Evolutionary conservation across 129 eudicot species (phyloP).

Genomic region (Sambucus nigra): DNA sequence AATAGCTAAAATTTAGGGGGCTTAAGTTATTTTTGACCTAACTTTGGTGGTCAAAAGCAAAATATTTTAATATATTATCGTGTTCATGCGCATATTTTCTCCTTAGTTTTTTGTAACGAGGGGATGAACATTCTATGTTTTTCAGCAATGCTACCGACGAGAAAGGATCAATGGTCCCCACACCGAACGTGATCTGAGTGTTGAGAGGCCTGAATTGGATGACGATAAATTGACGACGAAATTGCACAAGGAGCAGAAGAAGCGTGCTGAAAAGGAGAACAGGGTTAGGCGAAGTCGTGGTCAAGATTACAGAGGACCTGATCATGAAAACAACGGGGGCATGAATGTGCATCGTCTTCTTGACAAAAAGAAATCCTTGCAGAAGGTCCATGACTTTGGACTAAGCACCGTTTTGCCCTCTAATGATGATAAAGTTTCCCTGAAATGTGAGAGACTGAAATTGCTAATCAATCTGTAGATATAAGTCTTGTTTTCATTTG

Average conservation of each 20-base stretch:
- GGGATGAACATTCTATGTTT: not conserved
- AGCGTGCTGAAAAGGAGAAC: slow-evolving; percentile 51
- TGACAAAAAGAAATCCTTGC: slow-evolving; percentile 63
- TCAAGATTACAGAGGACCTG: slow-evolving; percentile 65
- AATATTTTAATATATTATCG: too few relatives aligned
- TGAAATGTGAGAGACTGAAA: slow-evolving; percentile 60
- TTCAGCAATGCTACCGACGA: slow-evolving; percentile 48
- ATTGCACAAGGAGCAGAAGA: slow-evolving; percentile 67
- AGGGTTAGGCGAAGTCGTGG: slow-evolving; percentile 61
- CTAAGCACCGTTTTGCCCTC: slow-evolving; percentile 44
- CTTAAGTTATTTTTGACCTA: too few relatives aligned
- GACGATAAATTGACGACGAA: slow-evolving; percentile 54
- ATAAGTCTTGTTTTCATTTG: not conserved
- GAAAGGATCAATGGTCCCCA: slow-evolving; percentile 46
- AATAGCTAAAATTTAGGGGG: too few relatives aligned
- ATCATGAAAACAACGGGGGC: slow-evolving; percentile 51
- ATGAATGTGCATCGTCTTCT: slow-evolving; percentile 29
- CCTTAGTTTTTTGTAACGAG: not conserved
- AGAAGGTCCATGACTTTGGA: slow-evolving; percentile 73
- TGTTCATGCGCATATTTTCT: too few relatives aligned
- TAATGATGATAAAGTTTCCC: slow-evolving; percentile 59
- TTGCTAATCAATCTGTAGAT: not conserved
- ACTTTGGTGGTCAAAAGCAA: too few relatives aligned
- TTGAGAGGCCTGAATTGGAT: slow-evolving; percentile 63
- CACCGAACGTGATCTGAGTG: slow-evolving; percentile 46